Evolutionary conservation across 1,284 basidiomycete genomes (phyloP), one percentile per base, ranked within the genome.

Genomic region (Rhodotorula sp.): DNA sequence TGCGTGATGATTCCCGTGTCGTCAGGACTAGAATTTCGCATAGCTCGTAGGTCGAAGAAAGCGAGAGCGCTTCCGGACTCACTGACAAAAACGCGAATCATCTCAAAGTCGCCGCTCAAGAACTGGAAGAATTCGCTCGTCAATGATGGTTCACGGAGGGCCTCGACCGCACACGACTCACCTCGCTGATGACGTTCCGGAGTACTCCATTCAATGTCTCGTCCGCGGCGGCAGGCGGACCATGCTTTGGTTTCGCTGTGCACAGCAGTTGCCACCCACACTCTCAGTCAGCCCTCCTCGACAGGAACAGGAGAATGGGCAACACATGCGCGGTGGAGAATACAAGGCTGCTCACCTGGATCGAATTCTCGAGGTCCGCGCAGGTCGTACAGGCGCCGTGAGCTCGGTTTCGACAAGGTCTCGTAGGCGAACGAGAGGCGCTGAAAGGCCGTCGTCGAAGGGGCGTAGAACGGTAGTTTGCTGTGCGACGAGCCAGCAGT

Each of bases 401-500:
- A 86, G 18, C 86, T 83, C 1, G 91, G 89, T 68, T 88, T 88
- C 76, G 87, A 89, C 50, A 93, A 86, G 2, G 91, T 87, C 76
- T 90, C 86, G 77, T 93, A 93, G 0, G 91, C 91, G 31, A 92
- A 86, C 10, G 90, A 88, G 2, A 93, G 88, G 77, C 89, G 90
- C 80, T 93, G 92, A 78, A 93, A 93, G 0, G 92, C 92, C 31
- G 86, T 83, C 0, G 91, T 93, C 21, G 91, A 89, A 23, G 79
- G 76, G 62, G 89, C 86, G 78, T 90, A 89, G 75, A 86, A 83
- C 14, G 90, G 90, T 73, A 90, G 92, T 84, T 93, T 93, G 80
- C 90, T 92, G 77, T 26, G 14, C 3, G 4, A 1, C 10, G 26
- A 8, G 8, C 38, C 38, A 2, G 8, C 8, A 14, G 12, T 43